Evolutionary conservation across 495 filamentous ascomycete genomes (phyloP).

Genomic region (Letharia columbiana): DNA sequence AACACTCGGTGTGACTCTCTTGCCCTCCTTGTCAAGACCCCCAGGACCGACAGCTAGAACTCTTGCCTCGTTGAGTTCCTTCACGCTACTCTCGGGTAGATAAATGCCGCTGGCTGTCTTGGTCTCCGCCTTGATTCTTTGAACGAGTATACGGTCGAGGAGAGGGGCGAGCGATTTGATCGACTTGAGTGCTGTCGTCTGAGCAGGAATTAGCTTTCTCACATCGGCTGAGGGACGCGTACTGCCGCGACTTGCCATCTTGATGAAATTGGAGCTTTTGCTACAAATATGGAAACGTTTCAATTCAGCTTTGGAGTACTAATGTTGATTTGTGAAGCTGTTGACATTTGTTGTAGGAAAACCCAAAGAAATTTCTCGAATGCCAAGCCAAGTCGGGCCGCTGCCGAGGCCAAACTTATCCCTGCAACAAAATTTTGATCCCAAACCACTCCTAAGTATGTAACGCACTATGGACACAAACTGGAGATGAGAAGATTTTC

Average conservation of each 20-base stretch:
- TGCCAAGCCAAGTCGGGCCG: conserved; percentile 20
- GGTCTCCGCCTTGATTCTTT: conserved; percentile 93
- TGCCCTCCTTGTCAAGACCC: conserved; percentile 73
- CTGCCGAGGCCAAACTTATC: background rate
- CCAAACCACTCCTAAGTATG: too few species aligned
- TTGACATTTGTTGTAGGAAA: background rate
- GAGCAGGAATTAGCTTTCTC: conserved; percentile 2
- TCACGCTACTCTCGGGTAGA: conserved; percentile 92
- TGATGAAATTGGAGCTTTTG: background rate
- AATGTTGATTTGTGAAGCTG: background rate
- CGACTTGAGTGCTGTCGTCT: conserved; percentile 63
- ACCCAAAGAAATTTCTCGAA: conserved; percentile 24
- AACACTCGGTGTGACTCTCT: conserved; percentile 75
- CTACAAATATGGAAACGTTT: background rate
- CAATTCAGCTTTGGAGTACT: background rate
- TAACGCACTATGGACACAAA: conserved; percentile 4
- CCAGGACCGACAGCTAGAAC: conserved; percentile 94
- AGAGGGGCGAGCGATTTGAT: conserved; percentile 94
- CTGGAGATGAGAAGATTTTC: conserved; percentile 27
- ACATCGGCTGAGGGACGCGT: too few species aligned
- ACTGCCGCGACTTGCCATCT: conserved; percentile 14
- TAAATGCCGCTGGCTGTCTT: conserved; percentile 96
- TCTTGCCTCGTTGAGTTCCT: conserved; percentile 95
- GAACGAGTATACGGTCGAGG: conserved; percentile 95
- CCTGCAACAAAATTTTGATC: background rate